Percentiles rank a stretch among this genome's conserved stretches.
phyloP scores from a whole-genome alignment of 805 yeast species.

The Spathaspora arborariae region DNA sequence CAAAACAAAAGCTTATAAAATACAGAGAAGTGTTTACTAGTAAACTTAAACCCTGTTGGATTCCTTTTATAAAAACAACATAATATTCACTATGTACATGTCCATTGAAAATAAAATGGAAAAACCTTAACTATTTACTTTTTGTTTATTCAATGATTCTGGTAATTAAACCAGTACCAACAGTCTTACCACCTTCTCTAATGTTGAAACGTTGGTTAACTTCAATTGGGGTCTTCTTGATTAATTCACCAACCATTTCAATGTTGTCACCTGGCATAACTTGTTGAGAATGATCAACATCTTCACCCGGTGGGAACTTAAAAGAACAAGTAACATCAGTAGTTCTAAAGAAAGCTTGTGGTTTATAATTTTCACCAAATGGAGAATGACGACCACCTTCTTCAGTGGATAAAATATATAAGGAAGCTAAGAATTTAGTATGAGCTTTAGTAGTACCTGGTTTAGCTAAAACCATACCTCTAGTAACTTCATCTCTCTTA shows the following conservation, averaged over 20 bases:
- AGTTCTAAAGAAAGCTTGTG: slow-evolving; percentile 95
- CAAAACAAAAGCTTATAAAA: no score
- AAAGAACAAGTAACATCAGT: slow-evolving; percentile 90
- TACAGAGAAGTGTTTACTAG: no score
- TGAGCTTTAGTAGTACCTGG: slow-evolving; percentile 90
- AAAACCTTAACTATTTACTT: background rate
- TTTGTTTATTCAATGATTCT: slow-evolving; percentile 65
- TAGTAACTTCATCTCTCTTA: slow-evolving; percentile 92
- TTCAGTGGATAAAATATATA: slow-evolving; percentile 89
- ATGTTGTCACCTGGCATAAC: slow-evolving; percentile 98
- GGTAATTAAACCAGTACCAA: slow-evolving; percentile 97
- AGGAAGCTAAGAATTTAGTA: slow-evolving; percentile 88
- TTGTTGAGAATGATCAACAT: slow-evolving; percentile 81
- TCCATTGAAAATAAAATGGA: background rate
- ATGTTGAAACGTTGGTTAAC: slow-evolving; percentile 97
- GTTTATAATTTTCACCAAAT: slow-evolving; percentile 95
- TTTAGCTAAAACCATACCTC: slow-evolving; percentile 97
- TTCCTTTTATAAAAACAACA: background rate
- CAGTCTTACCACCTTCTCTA: slow-evolving; percentile 99
- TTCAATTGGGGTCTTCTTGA: slow-evolving; percentile 91
- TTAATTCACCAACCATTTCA: slow-evolving; percentile 89
- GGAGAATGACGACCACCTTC: slow-evolving; percentile 99
- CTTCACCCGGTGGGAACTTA: slow-evolving; percentile 74
- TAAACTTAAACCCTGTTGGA: no score
- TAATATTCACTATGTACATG: background rate